Evolutionary conservation across 164 flowering plant genomes (phyloP).

Genomic region (Stephania japonica): DNA sequence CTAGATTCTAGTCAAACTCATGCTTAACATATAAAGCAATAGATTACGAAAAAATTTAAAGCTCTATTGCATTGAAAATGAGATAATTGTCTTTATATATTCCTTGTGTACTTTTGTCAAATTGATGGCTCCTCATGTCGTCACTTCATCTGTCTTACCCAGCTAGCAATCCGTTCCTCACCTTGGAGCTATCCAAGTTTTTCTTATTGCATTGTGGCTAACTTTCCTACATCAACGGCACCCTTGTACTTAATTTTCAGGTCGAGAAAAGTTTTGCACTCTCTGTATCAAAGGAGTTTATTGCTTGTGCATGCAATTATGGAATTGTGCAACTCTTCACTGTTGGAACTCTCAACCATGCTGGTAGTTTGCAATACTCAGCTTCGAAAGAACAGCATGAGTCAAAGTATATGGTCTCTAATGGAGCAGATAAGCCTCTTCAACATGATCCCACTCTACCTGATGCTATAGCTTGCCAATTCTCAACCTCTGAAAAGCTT

Average conservation of each 20-base stretch:
- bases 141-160: not conserved
- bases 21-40: no score
- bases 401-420: constrained; percentile 11
- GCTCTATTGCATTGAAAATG: no score
- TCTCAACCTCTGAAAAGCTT: constrained; percentile 53
- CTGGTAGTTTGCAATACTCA: constrained; percentile 42
- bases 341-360: constrained; percentile 30
- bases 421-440: constrained; percentile 12
- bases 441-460: constrained; percentile 28
- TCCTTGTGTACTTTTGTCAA: not conserved
- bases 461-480: constrained; percentile 79
- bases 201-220: not conserved
- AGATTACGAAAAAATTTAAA: no score
- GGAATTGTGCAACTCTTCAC: constrained; percentile 54
- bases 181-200: not conserved
- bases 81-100: not conserved
- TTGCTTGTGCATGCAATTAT: constrained; percentile 76
- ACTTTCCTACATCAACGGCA: not conserved
- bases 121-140: not conserved
- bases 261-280: constrained; percentile 55
- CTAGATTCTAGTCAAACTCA: no score
- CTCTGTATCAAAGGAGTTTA: constrained; percentile 39
- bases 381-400: constrained; percentile 23
- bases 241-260: constrained; percentile 27
- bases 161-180: not conserved